A percentile compares a stretch with the other conserved stretches of the same genome.
Conservation (phyloP, 371 early-diverging fungal genomes). For the Actinomortierella ambigua region DNA sequence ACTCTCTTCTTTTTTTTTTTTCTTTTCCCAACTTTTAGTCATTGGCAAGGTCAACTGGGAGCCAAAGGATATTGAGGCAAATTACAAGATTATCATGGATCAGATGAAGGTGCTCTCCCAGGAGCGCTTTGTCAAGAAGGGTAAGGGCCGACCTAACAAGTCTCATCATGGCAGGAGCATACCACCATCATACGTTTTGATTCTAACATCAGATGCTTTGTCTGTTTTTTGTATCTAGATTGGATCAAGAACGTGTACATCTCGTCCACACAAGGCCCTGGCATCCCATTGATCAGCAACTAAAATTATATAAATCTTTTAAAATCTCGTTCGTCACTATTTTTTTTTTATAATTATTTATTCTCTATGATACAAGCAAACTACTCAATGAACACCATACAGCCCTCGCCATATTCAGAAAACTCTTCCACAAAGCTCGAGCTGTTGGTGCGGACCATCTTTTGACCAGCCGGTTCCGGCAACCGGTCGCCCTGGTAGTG, state of each 20-base stretch:
- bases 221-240: slow-evolving; percentile 38
- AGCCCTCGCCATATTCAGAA: slow-evolving; percentile 40
- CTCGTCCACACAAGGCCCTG: slow-evolving; percentile 67
- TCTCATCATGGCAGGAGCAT: neutral
- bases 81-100: slow-evolving; percentile 60
- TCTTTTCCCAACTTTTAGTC: slow-evolving; percentile 32
- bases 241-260: slow-evolving; percentile 64
- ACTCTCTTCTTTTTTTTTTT: neutral
- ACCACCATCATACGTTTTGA: neutral
- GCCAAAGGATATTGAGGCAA: slow-evolving; percentile 60
- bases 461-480: slow-evolving; percentile 35
- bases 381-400: slow-evolving; percentile 36
- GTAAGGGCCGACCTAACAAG: slow-evolving; percentile 29
- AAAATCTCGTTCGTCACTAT: no score
- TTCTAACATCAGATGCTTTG: neutral
- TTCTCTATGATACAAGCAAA: no score
- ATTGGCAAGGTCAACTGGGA: slow-evolving; percentile 60
- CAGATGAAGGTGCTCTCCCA: slow-evolving; percentile 62
- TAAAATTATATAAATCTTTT: no score
- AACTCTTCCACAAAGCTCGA: slow-evolving; percentile 19
- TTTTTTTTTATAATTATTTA: no score
- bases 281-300: slow-evolving; percentile 50
- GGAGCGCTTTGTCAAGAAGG: slow-evolving; percentile 59
- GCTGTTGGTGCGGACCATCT: slow-evolving; percentile 27
- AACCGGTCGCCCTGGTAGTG: slow-evolving; percentile 31